phyloP scores from a whole-genome alignment of 495 filamentous ascomycete species.

The Trichoderma asperelloides region DNA sequence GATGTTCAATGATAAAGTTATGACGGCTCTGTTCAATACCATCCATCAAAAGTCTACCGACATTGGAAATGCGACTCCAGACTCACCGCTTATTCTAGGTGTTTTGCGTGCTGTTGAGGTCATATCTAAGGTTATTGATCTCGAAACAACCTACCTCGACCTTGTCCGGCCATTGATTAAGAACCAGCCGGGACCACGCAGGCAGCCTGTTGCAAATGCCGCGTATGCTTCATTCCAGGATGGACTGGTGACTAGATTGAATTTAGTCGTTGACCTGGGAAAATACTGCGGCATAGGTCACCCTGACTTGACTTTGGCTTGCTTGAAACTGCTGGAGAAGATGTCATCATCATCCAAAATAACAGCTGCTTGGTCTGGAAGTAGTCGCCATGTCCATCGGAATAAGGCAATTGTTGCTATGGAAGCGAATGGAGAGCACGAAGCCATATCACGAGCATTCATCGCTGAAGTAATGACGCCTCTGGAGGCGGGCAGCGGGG shows the following conservation, averaged over 20 bases:
- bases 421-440: conserved; percentile 58
- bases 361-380: conserved; percentile 43
- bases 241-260: conserved; percentile 70
- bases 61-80: conserved; percentile 53
- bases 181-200: conserved; percentile 21
- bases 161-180: conserved; percentile 72
- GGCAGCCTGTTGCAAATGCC: conserved; percentile 52
- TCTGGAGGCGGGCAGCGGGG: conserved; percentile 54
- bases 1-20: conserved; percentile 88
- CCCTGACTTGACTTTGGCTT: conserved; percentile 61
- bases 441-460: conserved; percentile 59
- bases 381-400: conserved; percentile 43
- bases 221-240: conserved; percentile 84
- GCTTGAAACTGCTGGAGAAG: conserved; percentile 73
- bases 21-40: conserved; percentile 64
- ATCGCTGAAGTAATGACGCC: conserved; percentile 53
- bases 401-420: conserved; percentile 77
- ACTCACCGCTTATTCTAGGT: conserved; percentile 67
- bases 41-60: conserved; percentile 62
- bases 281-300: conserved; percentile 77
- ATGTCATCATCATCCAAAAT: conserved; percentile 74
- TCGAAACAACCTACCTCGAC: conserved; percentile 87
- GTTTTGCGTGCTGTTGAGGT: conserved; percentile 69
- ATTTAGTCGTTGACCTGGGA: conserved; percentile 67
- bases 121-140: conserved; percentile 66